These are phyloP conservation scores for Picea glauca DNA, from an alignment of 75 land plant genomes.

Conservation along the genomic window DNA sequence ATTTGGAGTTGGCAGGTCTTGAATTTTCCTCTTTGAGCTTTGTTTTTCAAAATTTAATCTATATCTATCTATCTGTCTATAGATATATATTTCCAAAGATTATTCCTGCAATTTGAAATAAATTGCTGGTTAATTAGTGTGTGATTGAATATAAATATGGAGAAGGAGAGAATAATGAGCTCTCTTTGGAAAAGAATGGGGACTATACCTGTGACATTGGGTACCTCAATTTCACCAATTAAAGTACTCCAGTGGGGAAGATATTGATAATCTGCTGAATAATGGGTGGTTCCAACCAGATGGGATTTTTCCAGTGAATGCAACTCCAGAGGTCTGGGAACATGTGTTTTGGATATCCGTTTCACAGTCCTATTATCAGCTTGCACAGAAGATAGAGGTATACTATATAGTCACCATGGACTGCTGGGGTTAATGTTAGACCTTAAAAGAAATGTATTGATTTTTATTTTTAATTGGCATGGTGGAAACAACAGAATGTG, in stretches of 20 bases:
- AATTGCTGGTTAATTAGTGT: not conserved
- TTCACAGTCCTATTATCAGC: constrained; percentile 4
- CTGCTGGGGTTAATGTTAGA: not conserved
- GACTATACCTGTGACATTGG: constrained; percentile 29
- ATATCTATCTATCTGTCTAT: not conserved
- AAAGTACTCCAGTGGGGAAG: not conserved
- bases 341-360: constrained; percentile 18
- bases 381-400: constrained; percentile 12
- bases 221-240: constrained; percentile 36
- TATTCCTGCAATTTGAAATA: not conserved
- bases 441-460: not conserved
- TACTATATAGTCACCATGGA: not conserved
- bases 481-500: not conserved
- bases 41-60: not conserved
- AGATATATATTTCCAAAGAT: too few species aligned
- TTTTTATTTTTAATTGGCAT: too few species aligned
- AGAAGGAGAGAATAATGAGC: not conserved
- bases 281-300: constrained; percentile 13
- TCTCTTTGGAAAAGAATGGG: not conserved
- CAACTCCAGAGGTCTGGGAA: constrained; percentile 15
- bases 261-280: constrained; percentile 9
- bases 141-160: not conserved
- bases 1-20: constrained; percentile 55
- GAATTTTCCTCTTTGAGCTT: not conserved
- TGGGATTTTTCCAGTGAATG: constrained; percentile 14